Evolutionary conservation across 176 grass and related monocot species (phyloP).

Genomic region (Cymbopogon citratus): DNA sequence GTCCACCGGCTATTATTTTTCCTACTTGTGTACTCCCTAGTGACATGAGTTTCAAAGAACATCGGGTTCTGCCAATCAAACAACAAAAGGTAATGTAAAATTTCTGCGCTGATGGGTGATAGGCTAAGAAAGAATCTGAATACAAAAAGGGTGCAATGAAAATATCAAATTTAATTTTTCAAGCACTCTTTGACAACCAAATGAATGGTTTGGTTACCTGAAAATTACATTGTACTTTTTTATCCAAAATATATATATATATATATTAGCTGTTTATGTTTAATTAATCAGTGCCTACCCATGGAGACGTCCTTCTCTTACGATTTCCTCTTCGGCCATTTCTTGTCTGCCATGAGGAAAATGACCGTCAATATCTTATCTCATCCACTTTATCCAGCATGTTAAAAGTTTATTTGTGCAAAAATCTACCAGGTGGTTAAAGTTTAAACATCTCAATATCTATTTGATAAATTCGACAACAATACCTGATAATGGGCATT

Average conservation of each 20-base stretch:
- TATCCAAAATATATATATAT: not conserved
- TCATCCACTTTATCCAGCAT: too few relatives aligned
- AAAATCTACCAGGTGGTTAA: too few relatives aligned
- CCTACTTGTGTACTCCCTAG: not conserved
- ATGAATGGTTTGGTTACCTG: not conserved
- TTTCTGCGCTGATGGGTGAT: not conserved
- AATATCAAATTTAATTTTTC: not conserved
- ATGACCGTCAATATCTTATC: too few relatives aligned
- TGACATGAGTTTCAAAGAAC: not conserved
- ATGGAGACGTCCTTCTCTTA: too few relatives aligned
- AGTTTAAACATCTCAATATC: too few relatives aligned
- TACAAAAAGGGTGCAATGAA: not conserved
- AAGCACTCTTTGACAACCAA: not conserved
- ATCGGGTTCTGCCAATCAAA: not conserved
- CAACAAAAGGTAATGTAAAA: not conserved
- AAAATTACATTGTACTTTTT: not conserved
- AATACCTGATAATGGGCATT: too few relatives aligned
- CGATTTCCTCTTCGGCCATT: too few relatives aligned
- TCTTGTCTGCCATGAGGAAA: too few relatives aligned
- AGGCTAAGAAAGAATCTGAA: not conserved
- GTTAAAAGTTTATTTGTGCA: too few relatives aligned
- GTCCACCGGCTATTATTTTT: slow-evolving; percentile 31
- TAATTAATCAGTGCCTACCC: not conserved
- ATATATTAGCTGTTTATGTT: not conserved
- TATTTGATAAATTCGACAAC: too few relatives aligned